Conservation (phyloP, 1,284 basidiomycete genomes). For the Ceratobasidium sp. region DNA sequence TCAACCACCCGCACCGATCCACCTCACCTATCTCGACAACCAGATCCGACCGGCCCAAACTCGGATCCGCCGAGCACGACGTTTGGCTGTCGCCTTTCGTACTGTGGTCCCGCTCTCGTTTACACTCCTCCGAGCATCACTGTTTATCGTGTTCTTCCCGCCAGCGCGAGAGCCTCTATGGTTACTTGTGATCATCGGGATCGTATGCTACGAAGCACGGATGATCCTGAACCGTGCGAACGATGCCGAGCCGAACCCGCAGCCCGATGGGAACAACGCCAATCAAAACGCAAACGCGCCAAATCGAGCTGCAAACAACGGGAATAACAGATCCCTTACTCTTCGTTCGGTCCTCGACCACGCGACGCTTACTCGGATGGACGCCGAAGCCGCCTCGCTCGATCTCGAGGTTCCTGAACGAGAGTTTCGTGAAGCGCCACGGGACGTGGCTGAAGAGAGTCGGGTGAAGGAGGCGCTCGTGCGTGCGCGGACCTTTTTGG, state of each 20-base stretch:
- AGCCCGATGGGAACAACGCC: slow-evolving; percentile 7
- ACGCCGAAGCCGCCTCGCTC: slow-evolving; percentile 61
- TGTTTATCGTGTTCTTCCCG: slow-evolving; percentile 81
- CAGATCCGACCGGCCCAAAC: slow-evolving; percentile 5
- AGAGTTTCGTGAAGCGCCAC: slow-evolving; percentile 30
- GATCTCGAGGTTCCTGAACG: slow-evolving; percentile 56
- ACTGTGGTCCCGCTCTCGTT: slow-evolving; percentile 69
- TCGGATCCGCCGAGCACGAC: slow-evolving; percentile 34
- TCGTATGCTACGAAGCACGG: slow-evolving; percentile 76
- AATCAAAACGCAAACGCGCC: slow-evolving; percentile 21
- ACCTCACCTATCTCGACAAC: slow-evolving; percentile 31
- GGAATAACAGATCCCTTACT: not conserved
- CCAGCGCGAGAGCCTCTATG: slow-evolving; percentile 78
- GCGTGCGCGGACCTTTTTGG: slow-evolving; percentile 65
- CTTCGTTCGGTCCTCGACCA: slow-evolving; percentile 59
- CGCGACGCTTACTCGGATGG: slow-evolving; percentile 67
- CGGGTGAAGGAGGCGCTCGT: slow-evolving; percentile 60
- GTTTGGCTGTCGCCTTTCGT: slow-evolving; percentile 44
- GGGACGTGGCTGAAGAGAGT: slow-evolving; percentile 48
- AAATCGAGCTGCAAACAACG: slow-evolving; percentile 39
- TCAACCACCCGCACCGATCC: slow-evolving; percentile 65
- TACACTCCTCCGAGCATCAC: slow-evolving; percentile 71
- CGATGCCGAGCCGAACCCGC: slow-evolving; percentile 46
- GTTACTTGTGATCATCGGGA: slow-evolving; percentile 69
- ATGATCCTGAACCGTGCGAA: slow-evolving; percentile 51